A percentile compares a stretch with the other conserved stretches of the same genome.
Evolutionary conservation across 2,329 filamentous ascomycete species (phyloP).

Genomic region (Cercospora citrullina): DNA sequence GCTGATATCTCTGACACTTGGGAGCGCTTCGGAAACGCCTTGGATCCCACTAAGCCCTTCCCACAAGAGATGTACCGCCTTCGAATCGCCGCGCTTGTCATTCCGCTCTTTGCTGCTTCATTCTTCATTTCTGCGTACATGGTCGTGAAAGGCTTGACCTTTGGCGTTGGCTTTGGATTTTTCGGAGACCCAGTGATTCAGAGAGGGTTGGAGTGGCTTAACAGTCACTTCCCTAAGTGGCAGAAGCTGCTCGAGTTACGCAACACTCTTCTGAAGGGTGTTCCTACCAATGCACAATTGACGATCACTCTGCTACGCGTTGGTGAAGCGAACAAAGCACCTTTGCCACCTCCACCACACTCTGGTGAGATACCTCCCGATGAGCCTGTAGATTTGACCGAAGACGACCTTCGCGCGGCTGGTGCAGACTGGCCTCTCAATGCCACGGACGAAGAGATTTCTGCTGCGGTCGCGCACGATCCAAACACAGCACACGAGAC

Average conservation of each 20-base stretch:
- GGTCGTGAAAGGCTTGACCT: constrained; percentile 63
- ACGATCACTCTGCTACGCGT: constrained; percentile 78
- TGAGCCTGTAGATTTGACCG: constrained; percentile 52
- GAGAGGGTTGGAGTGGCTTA: constrained; percentile 59
- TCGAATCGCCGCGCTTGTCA: constrained; percentile 48
- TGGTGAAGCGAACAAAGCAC: constrained; percentile 77
- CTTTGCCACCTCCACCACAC: constrained; percentile 63
- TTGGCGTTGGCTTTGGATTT: constrained; percentile 71
- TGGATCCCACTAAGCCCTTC: constrained; percentile 53
- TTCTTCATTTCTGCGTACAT: constrained; percentile 52
- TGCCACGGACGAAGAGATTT: constrained; percentile 65
- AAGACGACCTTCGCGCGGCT: constrained; percentile 53
- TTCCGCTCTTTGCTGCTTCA: constrained; percentile 46
- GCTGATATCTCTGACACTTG: constrained; percentile 62
- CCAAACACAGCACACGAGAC: constrained; percentile 50
- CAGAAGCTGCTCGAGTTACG: constrained; percentile 71
- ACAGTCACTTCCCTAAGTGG: constrained; percentile 68
- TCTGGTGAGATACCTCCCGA: constrained; percentile 48
- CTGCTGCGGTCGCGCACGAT: constrained; percentile 56
- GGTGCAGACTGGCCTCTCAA: constrained; percentile 59
- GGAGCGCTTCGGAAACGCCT: constrained; percentile 62
- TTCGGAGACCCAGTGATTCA: constrained; percentile 76
- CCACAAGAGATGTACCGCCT: constrained; percentile 47
- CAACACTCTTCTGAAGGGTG: constrained; percentile 75
- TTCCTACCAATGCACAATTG: constrained; percentile 84